These are phyloP conservation scores for Tylopilus subfusipes DNA, from an alignment of 768 basidiomycete genomes.

Conservation along the genomic window DNA sequence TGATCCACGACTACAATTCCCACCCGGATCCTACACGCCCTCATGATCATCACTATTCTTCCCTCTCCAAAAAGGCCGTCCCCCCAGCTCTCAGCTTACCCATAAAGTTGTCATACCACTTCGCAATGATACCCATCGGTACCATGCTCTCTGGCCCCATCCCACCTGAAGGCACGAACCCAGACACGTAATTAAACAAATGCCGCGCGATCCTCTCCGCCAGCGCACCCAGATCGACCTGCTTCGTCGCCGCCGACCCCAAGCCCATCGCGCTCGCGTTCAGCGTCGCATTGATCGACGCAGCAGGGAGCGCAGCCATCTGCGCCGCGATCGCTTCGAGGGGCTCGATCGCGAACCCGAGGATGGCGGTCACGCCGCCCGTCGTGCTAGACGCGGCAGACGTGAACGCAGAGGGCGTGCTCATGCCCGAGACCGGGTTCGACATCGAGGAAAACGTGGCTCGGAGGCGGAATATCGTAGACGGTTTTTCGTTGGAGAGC, in stretches of 20 bases:
- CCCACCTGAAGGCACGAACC: conserved; percentile 49
- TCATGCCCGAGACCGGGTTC: conserved; percentile 30
- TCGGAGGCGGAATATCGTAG: conserved; percentile 81
- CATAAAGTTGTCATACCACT: conserved; percentile 70
- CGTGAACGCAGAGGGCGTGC: conserved; percentile 32
- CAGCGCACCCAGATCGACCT: conserved; percentile 11
- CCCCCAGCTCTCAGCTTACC: conserved; percentile 58
- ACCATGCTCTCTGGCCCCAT: conserved; percentile 51
- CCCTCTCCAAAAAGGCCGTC: conserved; percentile 55
- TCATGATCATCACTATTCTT: conserved; percentile 1
- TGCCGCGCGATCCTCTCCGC: conserved; percentile 50
- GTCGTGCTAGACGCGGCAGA: conserved; percentile 28
- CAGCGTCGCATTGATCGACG: conserved; percentile 26
- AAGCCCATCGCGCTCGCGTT: conserved; percentile 10
- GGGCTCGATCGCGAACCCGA: conserved; percentile 81
- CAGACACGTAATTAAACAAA: conserved; percentile 70
- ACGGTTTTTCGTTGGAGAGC: conserved; percentile 87
- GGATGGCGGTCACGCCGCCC: conserved; percentile 61
- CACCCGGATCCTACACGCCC: background rate
- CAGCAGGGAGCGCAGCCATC: conserved; percentile 42
- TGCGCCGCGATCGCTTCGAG: conserved; percentile 58
- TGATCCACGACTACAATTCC: background rate
- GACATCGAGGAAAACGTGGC: conserved; percentile 50
- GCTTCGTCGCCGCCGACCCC: conserved; percentile 13
- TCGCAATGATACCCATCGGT: conserved; percentile 59